These are phyloP conservation scores for Penicillium flavigenum DNA, from an alignment of 495 filamentous ascomycete species.

Conservation along the genomic window DNA sequence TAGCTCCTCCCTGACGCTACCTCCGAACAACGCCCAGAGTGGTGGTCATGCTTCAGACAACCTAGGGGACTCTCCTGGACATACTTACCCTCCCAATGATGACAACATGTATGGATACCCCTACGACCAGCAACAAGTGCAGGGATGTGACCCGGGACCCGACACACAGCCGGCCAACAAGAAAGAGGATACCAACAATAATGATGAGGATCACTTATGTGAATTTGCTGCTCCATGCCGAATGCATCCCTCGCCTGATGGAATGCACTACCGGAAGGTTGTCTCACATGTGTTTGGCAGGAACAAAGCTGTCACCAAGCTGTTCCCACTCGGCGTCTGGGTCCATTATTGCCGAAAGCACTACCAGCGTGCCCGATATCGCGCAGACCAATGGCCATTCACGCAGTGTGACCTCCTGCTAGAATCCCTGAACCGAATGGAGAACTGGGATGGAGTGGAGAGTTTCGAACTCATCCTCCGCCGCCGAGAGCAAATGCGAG, in stretches of 20 bases:
- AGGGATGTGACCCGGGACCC: not conserved
- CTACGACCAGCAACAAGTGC: not conserved
- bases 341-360: constrained; percentile 77
- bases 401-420: constrained; percentile 60
- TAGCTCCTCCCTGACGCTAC: not conserved
- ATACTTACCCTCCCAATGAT: not conserved
- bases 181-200: not conserved
- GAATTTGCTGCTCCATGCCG: constrained; percentile 25
- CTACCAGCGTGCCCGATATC: constrained; percentile 75
- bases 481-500: constrained; percentile 22
- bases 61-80: not conserved
- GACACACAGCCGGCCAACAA: not conserved
- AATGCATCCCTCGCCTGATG: constrained; percentile 20
- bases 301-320: constrained; percentile 73
- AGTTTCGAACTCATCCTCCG: constrained; percentile 34
- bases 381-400: constrained; percentile 57
- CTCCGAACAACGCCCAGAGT: not conserved
- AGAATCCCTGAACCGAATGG: constrained; percentile 56
- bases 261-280: constrained; percentile 58
- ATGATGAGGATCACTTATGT: constrained; percentile 6
- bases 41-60: not conserved
- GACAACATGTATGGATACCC: not conserved
- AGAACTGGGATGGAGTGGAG: constrained; percentile 56
- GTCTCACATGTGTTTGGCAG: constrained; percentile 87
- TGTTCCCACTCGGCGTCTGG: constrained; percentile 66